Conservation (phyloP, 306 rosid species). For the Morella rubra region DNA sequence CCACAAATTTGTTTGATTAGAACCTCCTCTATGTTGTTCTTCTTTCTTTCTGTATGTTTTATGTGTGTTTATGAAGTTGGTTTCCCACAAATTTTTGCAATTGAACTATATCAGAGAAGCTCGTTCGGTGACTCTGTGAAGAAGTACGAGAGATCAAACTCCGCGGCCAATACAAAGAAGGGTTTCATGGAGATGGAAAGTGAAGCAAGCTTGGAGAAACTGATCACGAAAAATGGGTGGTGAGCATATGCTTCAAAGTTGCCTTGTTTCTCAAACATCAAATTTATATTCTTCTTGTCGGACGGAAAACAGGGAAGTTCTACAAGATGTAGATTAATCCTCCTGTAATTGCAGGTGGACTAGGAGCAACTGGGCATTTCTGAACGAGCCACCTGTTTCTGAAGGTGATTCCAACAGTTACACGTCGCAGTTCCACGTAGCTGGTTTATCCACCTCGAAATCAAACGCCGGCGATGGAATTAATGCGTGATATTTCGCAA, state of each 20-base stretch:
- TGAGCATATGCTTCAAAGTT: slow-evolving; percentile 7
- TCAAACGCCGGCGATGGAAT: slow-evolving; percentile 29
- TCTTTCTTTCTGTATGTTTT: background rate
- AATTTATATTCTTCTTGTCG: no score
- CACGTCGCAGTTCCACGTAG: slow-evolving; percentile 57
- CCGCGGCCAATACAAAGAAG: slow-evolving; percentile 28
- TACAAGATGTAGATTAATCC: no score
- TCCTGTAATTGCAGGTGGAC: slow-evolving; percentile 66
- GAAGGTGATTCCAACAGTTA: slow-evolving; percentile 57
- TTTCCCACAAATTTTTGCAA: background rate
- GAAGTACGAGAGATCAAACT: slow-evolving; percentile 38
- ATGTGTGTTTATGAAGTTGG: background rate
- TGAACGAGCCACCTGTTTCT: slow-evolving; percentile 63
- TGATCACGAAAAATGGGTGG: slow-evolving; percentile 58
- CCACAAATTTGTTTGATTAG: background rate
- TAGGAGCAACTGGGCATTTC: slow-evolving; percentile 82
- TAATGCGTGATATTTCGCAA: slow-evolving; percentile 16
- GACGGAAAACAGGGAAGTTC: no score
- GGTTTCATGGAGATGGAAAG: slow-evolving; percentile 1
- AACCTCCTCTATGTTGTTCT: background rate
- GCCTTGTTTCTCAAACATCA: no score
- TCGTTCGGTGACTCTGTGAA: slow-evolving; percentile 17
- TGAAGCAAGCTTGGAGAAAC: slow-evolving; percentile 45
- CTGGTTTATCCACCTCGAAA: slow-evolving; percentile 37
- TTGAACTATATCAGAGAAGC: slow-evolving; percentile 15